Evolutionary conservation across 192 early-diverging fungal genomes (phyloP).

Genomic region (Entomortierella lignicola): DNA sequence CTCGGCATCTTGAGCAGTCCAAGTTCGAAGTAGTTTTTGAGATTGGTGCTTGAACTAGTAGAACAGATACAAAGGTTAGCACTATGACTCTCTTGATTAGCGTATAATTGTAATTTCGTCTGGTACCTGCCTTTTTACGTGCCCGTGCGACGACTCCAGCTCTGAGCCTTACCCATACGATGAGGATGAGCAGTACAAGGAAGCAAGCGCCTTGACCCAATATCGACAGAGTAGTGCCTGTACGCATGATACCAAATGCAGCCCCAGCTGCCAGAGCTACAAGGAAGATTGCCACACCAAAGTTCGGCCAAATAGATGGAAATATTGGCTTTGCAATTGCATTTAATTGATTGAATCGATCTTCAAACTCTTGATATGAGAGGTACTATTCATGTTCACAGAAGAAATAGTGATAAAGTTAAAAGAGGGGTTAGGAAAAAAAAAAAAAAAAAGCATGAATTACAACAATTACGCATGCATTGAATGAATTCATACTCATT

Average conservation of each 20-base stretch:
- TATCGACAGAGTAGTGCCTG: conserved; percentile 13
- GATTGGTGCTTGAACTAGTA: conserved; percentile 42
- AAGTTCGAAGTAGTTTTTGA: conserved; percentile 38
- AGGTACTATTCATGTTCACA: conserved; percentile 28
- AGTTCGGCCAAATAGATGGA: conserved; percentile 35
- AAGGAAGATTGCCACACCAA: conserved; percentile 1
- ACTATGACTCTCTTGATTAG: neutral
- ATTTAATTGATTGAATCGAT: conserved; percentile 29
- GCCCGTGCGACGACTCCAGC: conserved; percentile 17
- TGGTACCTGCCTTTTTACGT: conserved; percentile 5
- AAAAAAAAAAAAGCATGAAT: neutral
- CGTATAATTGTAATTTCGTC: neutral
- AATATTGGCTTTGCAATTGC: conserved; percentile 14
- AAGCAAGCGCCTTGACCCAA: conserved; percentile 41
- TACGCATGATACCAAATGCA: neutral
- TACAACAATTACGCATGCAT: neutral
- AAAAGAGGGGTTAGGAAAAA: neutral
- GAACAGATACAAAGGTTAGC: neutral
- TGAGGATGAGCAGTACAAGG: conserved; percentile 20
- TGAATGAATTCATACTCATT: neutral
- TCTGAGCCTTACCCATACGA: conserved; percentile 39
- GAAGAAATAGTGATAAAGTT: neutral
- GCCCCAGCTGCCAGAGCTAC: neutral
- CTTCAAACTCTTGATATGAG: conserved; percentile 22
- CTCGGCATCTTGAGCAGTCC: conserved; percentile 28